Base-by-base conservation (phyloP, 108 stramenopile species). In the Fragilariopsis cylindrus region DNA sequence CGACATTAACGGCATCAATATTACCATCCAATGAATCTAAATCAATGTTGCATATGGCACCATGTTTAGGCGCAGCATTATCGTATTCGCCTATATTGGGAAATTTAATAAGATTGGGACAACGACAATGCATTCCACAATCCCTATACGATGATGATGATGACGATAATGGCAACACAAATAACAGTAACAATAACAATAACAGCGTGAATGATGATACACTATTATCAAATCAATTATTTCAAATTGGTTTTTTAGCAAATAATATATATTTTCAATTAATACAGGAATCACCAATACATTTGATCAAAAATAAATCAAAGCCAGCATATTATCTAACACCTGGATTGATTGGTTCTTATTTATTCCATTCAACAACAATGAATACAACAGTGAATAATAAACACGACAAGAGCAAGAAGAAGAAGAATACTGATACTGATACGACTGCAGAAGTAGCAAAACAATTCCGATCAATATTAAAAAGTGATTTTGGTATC, bases 61-160 rank as follows among this genome's bases (percentile, higher is more conserved):
- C 81, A 0, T 82, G 76, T 43, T 41, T 82, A 12, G 81, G 81
- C n/a, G 81, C 81, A 39, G 81, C 81, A 3, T 52, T 82, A 8
- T 46, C 72, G 0, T 48, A 19, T 18, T 77, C 76, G 16, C 76
- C 81, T 4, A 65, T 74, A 2, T 4, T 64, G 49, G 81, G 81
- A 41, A 82, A 82, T 57, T 48, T 82, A 8, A 16, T 76, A 19
- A 52, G 75, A 47, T 63, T 82, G 15, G 72, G 72, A 7, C 56
- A 74, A 42, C 18, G 9, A 44, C 15, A 54, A n/a, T 30, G 30
- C 13, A 9, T 55, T 30, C 30, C 30, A 30, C 30, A 30, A 30
- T 30, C 62, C 62, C 40, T 1, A 57, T 18, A 19, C 57, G 7
- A 12, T 15, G 5, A 21, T 48, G 41, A 8, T 57, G 40, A 19